A percentile compares a stretch with the other conserved stretches of the same genome.
phyloP scores from a whole-genome alignment of 2,329 filamentous ascomycete species.

The Aspergillus pseudonomiae region DNA sequence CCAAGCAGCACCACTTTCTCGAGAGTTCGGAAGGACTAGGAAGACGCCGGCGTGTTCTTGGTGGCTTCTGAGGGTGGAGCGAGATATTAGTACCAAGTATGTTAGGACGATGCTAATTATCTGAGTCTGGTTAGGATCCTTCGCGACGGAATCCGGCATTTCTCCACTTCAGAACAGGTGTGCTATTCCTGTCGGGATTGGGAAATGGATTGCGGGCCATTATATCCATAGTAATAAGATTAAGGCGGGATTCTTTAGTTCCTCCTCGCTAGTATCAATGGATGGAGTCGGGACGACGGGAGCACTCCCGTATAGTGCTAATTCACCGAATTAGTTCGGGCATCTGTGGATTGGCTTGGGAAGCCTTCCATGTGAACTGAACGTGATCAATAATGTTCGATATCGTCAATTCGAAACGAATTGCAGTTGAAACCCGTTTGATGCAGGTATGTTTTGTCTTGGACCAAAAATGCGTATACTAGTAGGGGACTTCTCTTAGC shows the following conservation, averaged over 20 bases:
- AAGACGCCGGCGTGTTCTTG: conserved; percentile 6
- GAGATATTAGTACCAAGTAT: neutral
- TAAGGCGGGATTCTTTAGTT: conserved; percentile 1
- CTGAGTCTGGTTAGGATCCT: neutral
- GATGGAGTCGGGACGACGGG: conserved; percentile 3
- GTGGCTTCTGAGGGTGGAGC: conserved; percentile 3
- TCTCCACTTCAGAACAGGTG: neutral
- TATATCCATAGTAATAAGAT: conserved; percentile 2
- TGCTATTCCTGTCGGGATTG: neutral
- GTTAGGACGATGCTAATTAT: conserved; percentile 2
- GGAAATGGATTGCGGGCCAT: neutral
- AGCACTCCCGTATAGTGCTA: conserved; percentile 1
- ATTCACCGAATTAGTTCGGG: neutral
- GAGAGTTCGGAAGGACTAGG: neutral
- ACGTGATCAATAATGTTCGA: neutral
- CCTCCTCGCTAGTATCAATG: neutral
- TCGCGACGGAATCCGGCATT: neutral
- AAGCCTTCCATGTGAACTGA: neutral
- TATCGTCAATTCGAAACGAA: neutral
- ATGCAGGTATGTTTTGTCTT: neutral
- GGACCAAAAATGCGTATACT: neutral
- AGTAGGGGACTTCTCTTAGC: neutral
- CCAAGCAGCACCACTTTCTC: conserved; percentile 3
- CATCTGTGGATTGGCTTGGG: neutral
- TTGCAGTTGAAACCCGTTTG: neutral